phyloP scores from a whole-genome alignment of 441 rosid species.

The Populus hybrid region DNA sequence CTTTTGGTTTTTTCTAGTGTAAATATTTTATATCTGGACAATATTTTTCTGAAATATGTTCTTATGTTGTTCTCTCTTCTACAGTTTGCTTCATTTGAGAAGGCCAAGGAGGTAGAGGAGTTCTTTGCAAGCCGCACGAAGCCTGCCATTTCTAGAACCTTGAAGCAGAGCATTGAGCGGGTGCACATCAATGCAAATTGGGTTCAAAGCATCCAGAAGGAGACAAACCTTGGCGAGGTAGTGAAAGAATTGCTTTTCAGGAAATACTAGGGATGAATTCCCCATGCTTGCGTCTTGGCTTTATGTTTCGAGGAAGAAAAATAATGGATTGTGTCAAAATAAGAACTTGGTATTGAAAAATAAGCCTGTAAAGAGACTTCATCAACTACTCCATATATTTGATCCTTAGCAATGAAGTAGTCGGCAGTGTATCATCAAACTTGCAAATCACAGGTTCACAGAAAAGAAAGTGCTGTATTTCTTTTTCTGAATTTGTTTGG shows the following conservation, averaged over 20 bases:
- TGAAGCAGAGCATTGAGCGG: constrained; percentile 91
- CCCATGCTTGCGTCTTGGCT: not conserved
- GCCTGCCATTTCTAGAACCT: constrained; percentile 73
- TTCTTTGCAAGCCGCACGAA: constrained; percentile 61
- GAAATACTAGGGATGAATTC: constrained; percentile 32
- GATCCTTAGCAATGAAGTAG: no score
- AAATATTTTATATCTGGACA: not conserved
- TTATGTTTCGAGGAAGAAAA: not conserved
- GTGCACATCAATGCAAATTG: constrained; percentile 76
- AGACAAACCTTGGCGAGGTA: constrained; percentile 44
- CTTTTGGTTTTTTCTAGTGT: not conserved
- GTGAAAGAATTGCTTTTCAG: constrained; percentile 52
- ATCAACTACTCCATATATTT: not conserved
- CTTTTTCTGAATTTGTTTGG: no score
- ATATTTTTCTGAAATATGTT: not conserved
- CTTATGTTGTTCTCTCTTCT: not conserved
- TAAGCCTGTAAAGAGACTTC: not conserved
- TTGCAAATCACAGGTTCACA: not conserved
- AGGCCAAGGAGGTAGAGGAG: constrained; percentile 77
- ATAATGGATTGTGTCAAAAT: not conserved
- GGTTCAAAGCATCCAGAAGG: constrained; percentile 68
- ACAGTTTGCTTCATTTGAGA: constrained; percentile 84
- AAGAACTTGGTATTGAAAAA: not conserved
- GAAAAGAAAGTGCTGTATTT: no score
- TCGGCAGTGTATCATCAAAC: not conserved